A percentile compares a stretch with the other conserved stretches of the same genome.
phyloP scores from a whole-genome alignment of 2,329 filamentous ascomycete genomes.

The Phialophora tarda region DNA sequence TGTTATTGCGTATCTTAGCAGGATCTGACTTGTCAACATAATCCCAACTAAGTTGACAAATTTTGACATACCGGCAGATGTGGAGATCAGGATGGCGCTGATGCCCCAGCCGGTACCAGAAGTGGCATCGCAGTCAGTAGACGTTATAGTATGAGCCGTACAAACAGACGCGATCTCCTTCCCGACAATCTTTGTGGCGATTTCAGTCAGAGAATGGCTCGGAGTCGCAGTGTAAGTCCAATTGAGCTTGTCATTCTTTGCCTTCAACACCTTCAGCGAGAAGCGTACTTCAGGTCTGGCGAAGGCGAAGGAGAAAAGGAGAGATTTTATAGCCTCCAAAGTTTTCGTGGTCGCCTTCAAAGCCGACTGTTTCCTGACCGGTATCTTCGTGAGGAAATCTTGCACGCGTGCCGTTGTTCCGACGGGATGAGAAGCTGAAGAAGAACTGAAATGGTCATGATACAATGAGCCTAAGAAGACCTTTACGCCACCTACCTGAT shows the following conservation, averaged over 20 bases:
- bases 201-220: slow-evolving; percentile 56
- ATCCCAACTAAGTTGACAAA: background rate
- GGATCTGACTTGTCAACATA: slow-evolving; percentile 46
- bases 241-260: slow-evolving; percentile 66
- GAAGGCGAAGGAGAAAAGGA: slow-evolving; percentile 65
- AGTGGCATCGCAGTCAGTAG: slow-evolving; percentile 38
- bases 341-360: slow-evolving; percentile 58
- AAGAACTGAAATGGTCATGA: slow-evolving; percentile 45
- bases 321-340: slow-evolving; percentile 57
- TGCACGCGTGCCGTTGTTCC: slow-evolving; percentile 65
- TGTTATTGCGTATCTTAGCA: slow-evolving; percentile 44
- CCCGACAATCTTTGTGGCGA: slow-evolving; percentile 62
- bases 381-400: slow-evolving; percentile 63
- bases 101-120: slow-evolving; percentile 48
- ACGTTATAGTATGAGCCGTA: slow-evolving; percentile 39
- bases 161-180: slow-evolving; percentile 61
- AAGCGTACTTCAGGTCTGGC: slow-evolving; percentile 63
- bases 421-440: slow-evolving; percentile 60
- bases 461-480: slow-evolving; percentile 19
- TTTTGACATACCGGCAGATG: slow-evolving; percentile 15
- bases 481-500: slow-evolving; percentile 46
- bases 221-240: slow-evolving; percentile 62
- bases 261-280: slow-evolving; percentile 61
- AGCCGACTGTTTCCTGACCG: slow-evolving; percentile 63
- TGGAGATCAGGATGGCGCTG: slow-evolving; percentile 56